Percentiles rank a stretch among this genome's conserved stretches.
Evolutionary conservation across 306 rosid species (phyloP).

Genomic region (Herpetospermum pedunculosum): DNA sequence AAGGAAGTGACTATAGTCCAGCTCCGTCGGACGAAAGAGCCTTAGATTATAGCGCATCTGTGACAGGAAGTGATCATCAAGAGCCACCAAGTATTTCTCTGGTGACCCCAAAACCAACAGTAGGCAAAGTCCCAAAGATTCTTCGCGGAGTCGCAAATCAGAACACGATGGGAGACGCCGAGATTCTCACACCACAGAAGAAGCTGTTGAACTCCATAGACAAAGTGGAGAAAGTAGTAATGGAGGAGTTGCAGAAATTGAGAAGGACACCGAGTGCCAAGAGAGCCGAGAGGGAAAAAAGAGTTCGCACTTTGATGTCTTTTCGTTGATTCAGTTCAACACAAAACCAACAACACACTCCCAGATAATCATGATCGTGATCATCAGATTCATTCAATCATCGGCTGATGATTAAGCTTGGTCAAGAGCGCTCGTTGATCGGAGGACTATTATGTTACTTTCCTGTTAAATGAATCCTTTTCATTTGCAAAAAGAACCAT

Average conservation of each 20-base stretch:
- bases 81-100: slow-evolving; percentile 13
- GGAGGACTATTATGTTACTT: not conserved
- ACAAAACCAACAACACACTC: not conserved
- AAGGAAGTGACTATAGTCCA: slow-evolving; percentile 16
- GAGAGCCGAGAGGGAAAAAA: slow-evolving; percentile 60
- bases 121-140: slow-evolving; percentile 33
- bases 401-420: slow-evolving; percentile 7
- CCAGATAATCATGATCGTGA: not conserved
- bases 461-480: not conserved
- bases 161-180: slow-evolving; percentile 22
- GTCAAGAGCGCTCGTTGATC: not conserved
- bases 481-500: slow-evolving; percentile 1
- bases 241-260: slow-evolving; percentile 53
- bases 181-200: slow-evolving; percentile 60
- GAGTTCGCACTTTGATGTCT: slow-evolving; percentile 63
- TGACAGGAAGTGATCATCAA: slow-evolving; percentile 21
- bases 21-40: slow-evolving; percentile 13
- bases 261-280: slow-evolving; percentile 58
- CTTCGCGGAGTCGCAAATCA: slow-evolving; percentile 28
- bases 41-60: slow-evolving; percentile 8
- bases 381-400: not conserved
- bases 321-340: slow-evolving; percentile 46
- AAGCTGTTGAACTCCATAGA: slow-evolving; percentile 60
- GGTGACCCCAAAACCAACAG: slow-evolving; percentile 20
- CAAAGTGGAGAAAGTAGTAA: slow-evolving; percentile 48